Evolutionary conservation across 148 eudicot genomes (phyloP).

Genomic region (Rheum nobile): DNA sequence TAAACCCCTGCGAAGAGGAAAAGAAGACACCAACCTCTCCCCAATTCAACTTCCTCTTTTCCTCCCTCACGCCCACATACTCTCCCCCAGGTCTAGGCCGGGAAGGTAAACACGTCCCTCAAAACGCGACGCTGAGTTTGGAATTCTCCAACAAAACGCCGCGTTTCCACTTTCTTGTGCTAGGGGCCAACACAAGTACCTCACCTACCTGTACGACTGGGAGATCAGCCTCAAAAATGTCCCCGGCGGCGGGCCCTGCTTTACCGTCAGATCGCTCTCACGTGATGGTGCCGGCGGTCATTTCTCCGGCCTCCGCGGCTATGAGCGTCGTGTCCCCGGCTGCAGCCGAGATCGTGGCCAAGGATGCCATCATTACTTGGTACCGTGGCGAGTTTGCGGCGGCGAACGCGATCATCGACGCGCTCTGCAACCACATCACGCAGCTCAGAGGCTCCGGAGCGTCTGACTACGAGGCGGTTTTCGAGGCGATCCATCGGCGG

Average conservation of each 20-base stretch:
- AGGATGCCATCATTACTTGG: slow-evolving; percentile 77
- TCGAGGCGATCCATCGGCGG: slow-evolving; percentile 63
- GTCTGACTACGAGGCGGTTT: slow-evolving; percentile 42
- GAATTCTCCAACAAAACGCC: not conserved
- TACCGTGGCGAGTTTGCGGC: slow-evolving; percentile 92
- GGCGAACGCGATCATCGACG: slow-evolving; percentile 87
- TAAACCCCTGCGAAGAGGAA: not conserved
- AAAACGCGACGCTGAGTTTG: not conserved
- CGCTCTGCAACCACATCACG: slow-evolving; percentile 57
- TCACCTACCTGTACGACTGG: not conserved
- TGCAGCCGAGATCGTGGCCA: slow-evolving; percentile 33
- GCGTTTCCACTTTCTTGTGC: not conserved
- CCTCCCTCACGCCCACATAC: not conserved
- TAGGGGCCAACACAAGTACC: not conserved
- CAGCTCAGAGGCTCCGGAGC: slow-evolving; percentile 19
- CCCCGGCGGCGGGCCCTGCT: slow-evolving; percentile 49
- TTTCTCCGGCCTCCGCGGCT: not conserved
- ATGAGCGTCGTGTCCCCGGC: slow-evolving; percentile 11
- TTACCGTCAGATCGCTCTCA: slow-evolving; percentile 29
- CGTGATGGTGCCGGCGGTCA: slow-evolving; percentile 15
- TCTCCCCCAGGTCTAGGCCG: not conserved
- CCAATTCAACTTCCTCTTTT: not conserved
- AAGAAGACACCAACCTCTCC: not conserved
- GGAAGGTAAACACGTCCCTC: not conserved
- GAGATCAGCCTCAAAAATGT: slow-evolving; percentile 22